phyloP scores from a whole-genome alignment of 2,329 filamentous ascomycete species.

The Cordyceps cicadae region DNA sequence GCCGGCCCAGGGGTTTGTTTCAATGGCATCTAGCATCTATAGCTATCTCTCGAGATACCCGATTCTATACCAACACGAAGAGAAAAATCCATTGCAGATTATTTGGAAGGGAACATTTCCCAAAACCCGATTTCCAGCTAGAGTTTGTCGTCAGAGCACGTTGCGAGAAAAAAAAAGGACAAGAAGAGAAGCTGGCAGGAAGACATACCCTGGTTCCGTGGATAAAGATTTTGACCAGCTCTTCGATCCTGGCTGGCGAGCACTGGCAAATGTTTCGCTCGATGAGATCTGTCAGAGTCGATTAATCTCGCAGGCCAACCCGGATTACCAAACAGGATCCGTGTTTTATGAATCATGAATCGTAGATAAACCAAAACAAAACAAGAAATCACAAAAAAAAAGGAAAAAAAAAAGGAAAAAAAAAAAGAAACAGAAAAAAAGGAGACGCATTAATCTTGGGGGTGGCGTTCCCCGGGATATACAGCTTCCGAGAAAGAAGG shows the following conservation, averaged over 20 bases:
- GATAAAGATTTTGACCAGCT: slow-evolving; percentile 75
- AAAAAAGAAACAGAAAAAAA: too few relatives aligned
- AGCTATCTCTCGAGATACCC: background rate
- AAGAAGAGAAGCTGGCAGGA: too few relatives aligned
- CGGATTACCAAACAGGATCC: background rate
- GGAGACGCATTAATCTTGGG: background rate
- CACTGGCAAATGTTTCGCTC: slow-evolving; percentile 68
- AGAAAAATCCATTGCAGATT: background rate
- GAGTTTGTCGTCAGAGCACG: background rate
- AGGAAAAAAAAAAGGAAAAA: too few relatives aligned
- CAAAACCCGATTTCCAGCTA: slow-evolving; percentile 49
- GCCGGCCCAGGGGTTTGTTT: background rate
- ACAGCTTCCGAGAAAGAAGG: background rate
- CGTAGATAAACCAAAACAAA: background rate
- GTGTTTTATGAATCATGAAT: background rate
- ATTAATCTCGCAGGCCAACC: slow-evolving; percentile 1
- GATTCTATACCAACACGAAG: background rate
- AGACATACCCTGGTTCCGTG: slow-evolving; percentile 69
- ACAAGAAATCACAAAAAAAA: background rate
- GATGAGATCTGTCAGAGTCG: slow-evolving; percentile 49
- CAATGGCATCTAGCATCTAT: background rate
- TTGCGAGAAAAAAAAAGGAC: too few relatives aligned
- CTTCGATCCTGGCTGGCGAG: slow-evolving; percentile 67
- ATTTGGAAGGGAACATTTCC: slow-evolving; percentile 41
- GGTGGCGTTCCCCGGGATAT: background rate